phyloP scores from a whole-genome alignment of 352 stramenopile genomes.

The Globisporangium paddicum region DNA sequence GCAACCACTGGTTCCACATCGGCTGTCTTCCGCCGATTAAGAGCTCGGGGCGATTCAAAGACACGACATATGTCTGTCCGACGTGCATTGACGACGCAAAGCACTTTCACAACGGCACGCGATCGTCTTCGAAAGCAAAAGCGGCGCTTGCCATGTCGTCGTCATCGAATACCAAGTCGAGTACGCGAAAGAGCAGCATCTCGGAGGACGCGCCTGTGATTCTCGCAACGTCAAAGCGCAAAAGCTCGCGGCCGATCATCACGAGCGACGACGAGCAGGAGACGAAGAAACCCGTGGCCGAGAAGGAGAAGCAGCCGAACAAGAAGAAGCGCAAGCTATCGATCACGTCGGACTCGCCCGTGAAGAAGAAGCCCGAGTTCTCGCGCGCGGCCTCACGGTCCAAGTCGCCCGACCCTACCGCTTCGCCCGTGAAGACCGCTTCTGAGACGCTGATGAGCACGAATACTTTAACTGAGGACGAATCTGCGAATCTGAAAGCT shows the following conservation, averaged over 20 bases:
- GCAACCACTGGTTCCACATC: constrained; percentile 88
- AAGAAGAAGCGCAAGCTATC: constrained; percentile 49
- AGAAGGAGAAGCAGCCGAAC: constrained; percentile 6
- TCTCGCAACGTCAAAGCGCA: constrained; percentile 15
- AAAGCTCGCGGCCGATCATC: constrained; percentile 25
- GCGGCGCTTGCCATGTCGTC: constrained; percentile 12
- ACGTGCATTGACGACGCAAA: constrained; percentile 73
- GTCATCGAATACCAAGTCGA: constrained; percentile 6
- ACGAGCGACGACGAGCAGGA: constrained; percentile 32
- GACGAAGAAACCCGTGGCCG: neutral
- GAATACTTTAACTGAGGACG: constrained; percentile 1
- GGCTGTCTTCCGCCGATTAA: constrained; percentile 82
- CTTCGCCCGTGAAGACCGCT: neutral
- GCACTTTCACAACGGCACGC: constrained; percentile 62
- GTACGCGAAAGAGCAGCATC: constrained; percentile 15
- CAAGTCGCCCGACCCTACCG: constrained; percentile 6
- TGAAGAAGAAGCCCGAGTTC: constrained; percentile 19
- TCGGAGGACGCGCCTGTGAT: constrained; percentile 13
- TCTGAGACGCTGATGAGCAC: neutral
- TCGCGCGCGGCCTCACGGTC: constrained; percentile 5
- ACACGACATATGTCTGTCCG: constrained; percentile 83
- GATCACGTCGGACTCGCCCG: constrained; percentile 16
- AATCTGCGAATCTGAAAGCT: neutral
- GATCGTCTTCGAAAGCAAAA: constrained; percentile 45
- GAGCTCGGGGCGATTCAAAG: constrained; percentile 77